A percentile compares a stretch with the other conserved stretches of the same genome.
Conservation (phyloP, 805 yeast species). For the Cyberlindnera amylophila region DNA sequence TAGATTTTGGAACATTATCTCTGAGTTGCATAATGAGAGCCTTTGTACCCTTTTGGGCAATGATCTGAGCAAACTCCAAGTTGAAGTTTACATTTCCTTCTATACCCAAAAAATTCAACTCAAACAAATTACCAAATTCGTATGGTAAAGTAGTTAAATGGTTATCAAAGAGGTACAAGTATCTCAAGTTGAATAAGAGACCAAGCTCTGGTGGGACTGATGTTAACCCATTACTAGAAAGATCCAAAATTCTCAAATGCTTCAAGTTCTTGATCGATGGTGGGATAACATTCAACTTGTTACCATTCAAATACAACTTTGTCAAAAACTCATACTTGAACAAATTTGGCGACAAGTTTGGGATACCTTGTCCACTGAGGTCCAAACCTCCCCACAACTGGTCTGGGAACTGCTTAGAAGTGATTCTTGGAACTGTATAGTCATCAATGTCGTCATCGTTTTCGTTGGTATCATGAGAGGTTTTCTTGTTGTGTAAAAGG, state of each 20-base stretch:
- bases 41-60: constrained; percentile 80
- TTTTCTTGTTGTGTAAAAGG: constrained; percentile 37
- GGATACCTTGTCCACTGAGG: constrained; percentile 82
- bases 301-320: constrained; percentile 82
- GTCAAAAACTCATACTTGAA: constrained; percentile 83
- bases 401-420: constrained; percentile 47
- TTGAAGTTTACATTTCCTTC: constrained; percentile 85
- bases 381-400: constrained; percentile 96
- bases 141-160: constrained; percentile 69
- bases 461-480: constrained; percentile 36
- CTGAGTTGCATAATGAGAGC: constrained; percentile 77
- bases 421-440: constrained; percentile 64
- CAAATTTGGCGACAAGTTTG: constrained; percentile 63
- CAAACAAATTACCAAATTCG: constrained; percentile 82
- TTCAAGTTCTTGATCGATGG: constrained; percentile 60
- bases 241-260: constrained; percentile 76
- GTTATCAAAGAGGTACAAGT: constrained; percentile 85
- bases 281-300: constrained; percentile 69
- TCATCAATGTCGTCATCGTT: constrained; percentile 38
- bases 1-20: constrained; percentile 70
- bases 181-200: constrained; percentile 71
- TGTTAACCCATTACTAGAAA: constrained; percentile 70
- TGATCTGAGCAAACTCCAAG: constrained; percentile 53
- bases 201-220: constrained; percentile 86
- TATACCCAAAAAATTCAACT: constrained; percentile 81